Evolutionary conservation across 768 basidiomycete genomes (phyloP), one percentile per base, ranked within the genome.

Genomic region (Candolleomyces efflorescens): DNA sequence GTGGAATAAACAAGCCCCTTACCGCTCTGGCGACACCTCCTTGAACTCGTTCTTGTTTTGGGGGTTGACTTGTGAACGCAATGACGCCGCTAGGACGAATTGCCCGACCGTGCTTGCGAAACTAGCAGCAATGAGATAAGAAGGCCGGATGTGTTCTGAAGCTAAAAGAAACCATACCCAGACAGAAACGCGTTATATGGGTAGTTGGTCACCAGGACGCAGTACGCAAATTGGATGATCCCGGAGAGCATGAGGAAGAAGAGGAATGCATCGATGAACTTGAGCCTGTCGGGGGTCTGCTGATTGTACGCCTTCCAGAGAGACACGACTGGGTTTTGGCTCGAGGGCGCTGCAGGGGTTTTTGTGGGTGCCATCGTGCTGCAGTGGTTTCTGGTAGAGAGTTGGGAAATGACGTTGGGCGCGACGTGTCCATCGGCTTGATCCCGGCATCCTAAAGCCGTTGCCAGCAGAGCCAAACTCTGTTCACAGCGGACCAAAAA

Each of bases 101-200:
- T 99, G 97, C 27, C 97, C 97, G 43, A 98, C 91, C 15, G 90
- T 89, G 67, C 94, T 93, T 22, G 86, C 77, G 70, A 99, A 98
- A 22, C 97, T 98, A 2, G 43, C 32, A 23, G n/a, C 62, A 43
- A 18, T 38, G 55, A 55, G 45, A 57, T 11, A 47, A 26, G 7
- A 38, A 3, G 43, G 26, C 20, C 26, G 3, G 41, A 36, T n/a
- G 12, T 13, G n/a, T n/a, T n/a, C 58, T 11, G 13, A 46, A 18
- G 23, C 18, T 54, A 37, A 0, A 17, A 13, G 47, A 39, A 18
- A 7, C 73, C 91, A 60, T 73, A 98, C 97, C 94, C 95, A 61
- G 94, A 87, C 64, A 98, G 73, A 75, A 99, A 99, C 39, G 97
- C 94, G 64, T 99, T 98, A 80, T 95, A 98, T 22, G 97, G 97